These are phyloP conservation scores for Flaveria ramosissima DNA, from an alignment of 129 eudicot genomes.

Conservation along the genomic window DNA sequence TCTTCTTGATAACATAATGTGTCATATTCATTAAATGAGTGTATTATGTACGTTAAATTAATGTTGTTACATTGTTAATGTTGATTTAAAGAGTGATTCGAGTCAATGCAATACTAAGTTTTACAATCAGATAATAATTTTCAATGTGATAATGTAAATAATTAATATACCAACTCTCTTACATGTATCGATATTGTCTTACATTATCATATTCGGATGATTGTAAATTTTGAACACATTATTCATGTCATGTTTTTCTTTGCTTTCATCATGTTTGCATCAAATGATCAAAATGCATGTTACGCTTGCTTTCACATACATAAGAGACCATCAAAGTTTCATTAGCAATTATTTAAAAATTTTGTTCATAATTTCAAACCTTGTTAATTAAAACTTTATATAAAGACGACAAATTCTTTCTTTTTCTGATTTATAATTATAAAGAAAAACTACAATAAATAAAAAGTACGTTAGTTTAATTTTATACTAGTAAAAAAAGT, in stretches of 20 bases:
- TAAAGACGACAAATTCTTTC: conserved; percentile 14
- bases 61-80: background rate
- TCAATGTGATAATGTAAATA: background rate
- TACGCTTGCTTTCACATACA: background rate
- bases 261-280: background rate
- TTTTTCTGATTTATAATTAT: conserved; percentile 1
- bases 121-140: background rate
- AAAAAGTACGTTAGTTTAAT: background rate
- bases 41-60: background rate
- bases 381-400: background rate
- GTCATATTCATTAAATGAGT: background rate
- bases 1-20: conserved; percentile 20
- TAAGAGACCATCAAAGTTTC: background rate
- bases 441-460: background rate
- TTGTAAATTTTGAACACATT: background rate
- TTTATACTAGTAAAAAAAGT: background rate
- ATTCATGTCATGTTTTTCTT: background rate
- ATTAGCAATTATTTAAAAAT: background rate
- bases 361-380: background rate
- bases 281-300: background rate
- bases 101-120: background rate
- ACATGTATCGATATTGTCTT: background rate
- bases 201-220: background rate
- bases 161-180: too few relatives aligned
- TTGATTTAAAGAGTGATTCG: background rate